Evolutionary conservation across 306 rosid genomes (phyloP), one percentile per base, ranked within the genome.

Genomic region (Spatholobus suberectus): DNA sequence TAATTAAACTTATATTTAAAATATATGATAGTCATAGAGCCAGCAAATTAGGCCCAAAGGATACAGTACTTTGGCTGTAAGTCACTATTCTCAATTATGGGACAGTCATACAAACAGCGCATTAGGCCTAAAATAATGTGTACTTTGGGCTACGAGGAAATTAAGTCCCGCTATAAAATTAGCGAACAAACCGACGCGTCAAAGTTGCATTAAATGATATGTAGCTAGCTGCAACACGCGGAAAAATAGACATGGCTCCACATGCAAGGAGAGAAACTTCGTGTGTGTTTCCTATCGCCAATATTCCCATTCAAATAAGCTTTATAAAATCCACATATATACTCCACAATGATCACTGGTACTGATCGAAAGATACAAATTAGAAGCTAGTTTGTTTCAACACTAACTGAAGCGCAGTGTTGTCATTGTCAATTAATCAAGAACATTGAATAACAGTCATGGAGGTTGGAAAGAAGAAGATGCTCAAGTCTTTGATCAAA

Each of bases 161-260:
- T 20, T 37, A 51, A 70, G 88, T 70, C 75, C 88, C 83, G 88
- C 77, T 85, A 29, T 23, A 77, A 71, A 59, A 57, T 55, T n/a
- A 59, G 21, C 29, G 6, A 47, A 12, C 77, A 54, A 77, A 77
- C 75, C 78, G 83, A 85, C 91, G 84, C 87, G 91, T 88, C 84
- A 77, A 77, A 66, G 1, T 58, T 72, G 86, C 80, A 85, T 57
- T 85, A 58, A 85, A 80, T 80, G 76, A 8, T 46, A 17, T 46
- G 85, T 62, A 67, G 2, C 43, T 46, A 62, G 57, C 52, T 29
- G 51, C 75, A 43, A 27, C 21, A 84, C 81, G 69, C 79, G 81
- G 23, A 29, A 62, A 74, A 52, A 41, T 55, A 24, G 38, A 58
- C 69, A 63, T 78, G 79, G 67, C 81, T 51, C 85, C 76, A 74